Percentiles rank a stretch among this genome's conserved stretches.
Evolutionary conservation across 208 protist genomes (phyloP).

Genomic region (Trypanosoma scelopori): DNA sequence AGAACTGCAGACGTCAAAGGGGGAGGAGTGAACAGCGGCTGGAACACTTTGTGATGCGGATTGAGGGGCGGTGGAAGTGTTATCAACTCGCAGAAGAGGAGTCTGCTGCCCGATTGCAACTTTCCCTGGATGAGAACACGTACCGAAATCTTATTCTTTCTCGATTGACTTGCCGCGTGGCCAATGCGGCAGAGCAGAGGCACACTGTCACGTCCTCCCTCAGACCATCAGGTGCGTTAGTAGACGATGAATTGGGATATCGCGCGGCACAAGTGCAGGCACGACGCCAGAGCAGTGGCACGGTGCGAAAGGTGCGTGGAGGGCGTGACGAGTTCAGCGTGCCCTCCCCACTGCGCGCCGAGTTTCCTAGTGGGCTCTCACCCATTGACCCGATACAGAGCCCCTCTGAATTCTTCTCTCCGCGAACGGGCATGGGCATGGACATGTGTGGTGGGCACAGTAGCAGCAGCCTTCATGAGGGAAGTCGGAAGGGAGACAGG

Average conservation of each 20-base stretch:
- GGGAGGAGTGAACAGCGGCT: background rate
- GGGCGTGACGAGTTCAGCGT: background rate
- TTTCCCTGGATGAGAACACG: conserved; percentile 20
- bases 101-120: conserved; percentile 5
- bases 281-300: background rate
- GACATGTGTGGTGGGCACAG: background rate
- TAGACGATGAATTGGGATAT: background rate
- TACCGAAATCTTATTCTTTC: conserved; percentile 11
- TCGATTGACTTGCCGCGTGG: background rate
- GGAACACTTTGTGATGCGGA: background rate
- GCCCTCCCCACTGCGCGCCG: conserved; percentile 5
- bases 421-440: background rate
- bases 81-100: conserved; percentile 14
- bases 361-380: conserved; percentile 12
- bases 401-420: conserved; percentile 23
- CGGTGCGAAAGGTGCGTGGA: background rate
- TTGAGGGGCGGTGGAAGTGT: conserved; percentile 5
- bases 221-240: background rate
- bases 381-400: conserved; percentile 13
- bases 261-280: background rate
- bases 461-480: background rate
- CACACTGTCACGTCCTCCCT: background rate
- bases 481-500: background rate
- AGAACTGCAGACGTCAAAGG: background rate
- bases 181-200: background rate